Evolutionary conservation across 495 filamentous ascomycete species (phyloP).

Genomic region (Talaromyces thailandensis): DNA sequence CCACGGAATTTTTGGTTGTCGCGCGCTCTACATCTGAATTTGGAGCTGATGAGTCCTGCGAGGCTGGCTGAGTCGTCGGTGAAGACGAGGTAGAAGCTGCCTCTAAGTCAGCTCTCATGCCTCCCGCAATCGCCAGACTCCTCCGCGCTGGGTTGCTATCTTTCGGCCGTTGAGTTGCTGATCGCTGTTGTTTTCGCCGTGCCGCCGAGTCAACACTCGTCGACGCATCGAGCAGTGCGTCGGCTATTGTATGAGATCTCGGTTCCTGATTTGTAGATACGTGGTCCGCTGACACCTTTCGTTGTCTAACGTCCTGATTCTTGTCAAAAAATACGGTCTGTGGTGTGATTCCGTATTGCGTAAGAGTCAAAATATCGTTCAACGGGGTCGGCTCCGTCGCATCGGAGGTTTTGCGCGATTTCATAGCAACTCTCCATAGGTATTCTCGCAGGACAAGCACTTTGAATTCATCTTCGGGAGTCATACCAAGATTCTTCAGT

Average conservation of each 20-base stretch:
- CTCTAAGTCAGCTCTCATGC: conserved; percentile 13
- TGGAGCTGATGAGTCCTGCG: conserved; percentile 31
- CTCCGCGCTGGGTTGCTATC: conserved; percentile 24
- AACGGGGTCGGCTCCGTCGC: conserved; percentile 32
- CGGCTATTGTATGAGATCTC: conserved; percentile 69
- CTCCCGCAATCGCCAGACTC: conserved; percentile 13
- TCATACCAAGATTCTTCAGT: conserved; percentile 76
- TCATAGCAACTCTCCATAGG: conserved; percentile 75
- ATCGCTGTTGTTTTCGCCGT: conserved; percentile 45
- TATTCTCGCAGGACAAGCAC: conserved; percentile 80
- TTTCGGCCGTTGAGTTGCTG: conserved; percentile 34
- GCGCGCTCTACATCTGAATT: conserved; percentile 24
- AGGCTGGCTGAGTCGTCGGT: conserved; percentile 25
- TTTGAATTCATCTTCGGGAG: conserved; percentile 80
- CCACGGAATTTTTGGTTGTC: conserved; percentile 3
- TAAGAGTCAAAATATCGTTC: conserved; percentile 62
- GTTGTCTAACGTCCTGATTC: conserved; percentile 35
- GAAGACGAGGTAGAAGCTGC: conserved; percentile 26
- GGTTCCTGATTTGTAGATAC: conserved; percentile 19
- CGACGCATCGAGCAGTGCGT: conserved; percentile 87
- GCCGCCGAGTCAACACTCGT: conserved; percentile 68
- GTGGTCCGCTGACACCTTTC: conserved; percentile 27
- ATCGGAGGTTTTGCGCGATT: conserved; percentile 48
- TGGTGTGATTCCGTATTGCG: conserved; percentile 61
- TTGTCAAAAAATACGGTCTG: conserved; percentile 93